Evolutionary conservation across 2,329 filamentous ascomycete genomes (phyloP).

Genomic region (Aplosporella prunicola): DNA sequence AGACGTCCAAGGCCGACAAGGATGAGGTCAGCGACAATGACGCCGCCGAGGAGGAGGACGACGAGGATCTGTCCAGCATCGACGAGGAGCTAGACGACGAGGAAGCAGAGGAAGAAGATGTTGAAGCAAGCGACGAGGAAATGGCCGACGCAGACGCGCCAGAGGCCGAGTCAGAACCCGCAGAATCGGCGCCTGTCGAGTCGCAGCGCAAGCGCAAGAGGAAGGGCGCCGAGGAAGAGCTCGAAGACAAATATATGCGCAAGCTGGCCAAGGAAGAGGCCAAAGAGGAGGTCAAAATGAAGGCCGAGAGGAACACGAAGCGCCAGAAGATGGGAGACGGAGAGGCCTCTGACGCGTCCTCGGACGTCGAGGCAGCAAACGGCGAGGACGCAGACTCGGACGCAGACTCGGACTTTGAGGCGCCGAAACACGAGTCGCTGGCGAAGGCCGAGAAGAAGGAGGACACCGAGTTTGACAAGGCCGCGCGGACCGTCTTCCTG

Average conservation of each 20-base stretch:
- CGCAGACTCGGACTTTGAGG: conserved; percentile 44
- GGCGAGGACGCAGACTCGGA: conserved; percentile 25
- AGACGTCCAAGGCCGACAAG: conserved; percentile 26
- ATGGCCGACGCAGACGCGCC: conserved; percentile 13
- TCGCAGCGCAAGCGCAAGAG: conserved; percentile 35
- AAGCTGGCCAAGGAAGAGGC: conserved; percentile 46
- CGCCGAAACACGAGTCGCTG: conserved; percentile 43
- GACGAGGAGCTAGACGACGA: conserved; percentile 22
- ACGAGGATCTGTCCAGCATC: conserved; percentile 14
- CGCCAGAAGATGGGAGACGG: conserved; percentile 27
- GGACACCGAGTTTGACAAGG: conserved; percentile 65
- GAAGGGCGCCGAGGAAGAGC: conserved; percentile 53
- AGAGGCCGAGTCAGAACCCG: conserved; percentile 14
- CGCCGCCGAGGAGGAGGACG: conserved; percentile 23
- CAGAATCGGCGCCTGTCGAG: conserved; percentile 6
- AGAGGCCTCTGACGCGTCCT: conserved; percentile 11
- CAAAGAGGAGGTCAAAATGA: conserved; percentile 25
- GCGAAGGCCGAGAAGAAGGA: conserved; percentile 30
- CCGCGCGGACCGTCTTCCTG: conserved; percentile 81
- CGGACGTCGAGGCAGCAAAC: conserved; percentile 13
- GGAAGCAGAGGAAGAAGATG: conserved; percentile 18
- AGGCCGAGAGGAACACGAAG: conserved; percentile 26
- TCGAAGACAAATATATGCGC: conserved; percentile 61
- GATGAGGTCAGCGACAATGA: conserved; percentile 45
- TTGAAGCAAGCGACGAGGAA: conserved; percentile 15